These are phyloP conservation scores for Excoecaria agallocha DNA, from an alignment of 345 rosid genomes.

Conservation along the genomic window DNA sequence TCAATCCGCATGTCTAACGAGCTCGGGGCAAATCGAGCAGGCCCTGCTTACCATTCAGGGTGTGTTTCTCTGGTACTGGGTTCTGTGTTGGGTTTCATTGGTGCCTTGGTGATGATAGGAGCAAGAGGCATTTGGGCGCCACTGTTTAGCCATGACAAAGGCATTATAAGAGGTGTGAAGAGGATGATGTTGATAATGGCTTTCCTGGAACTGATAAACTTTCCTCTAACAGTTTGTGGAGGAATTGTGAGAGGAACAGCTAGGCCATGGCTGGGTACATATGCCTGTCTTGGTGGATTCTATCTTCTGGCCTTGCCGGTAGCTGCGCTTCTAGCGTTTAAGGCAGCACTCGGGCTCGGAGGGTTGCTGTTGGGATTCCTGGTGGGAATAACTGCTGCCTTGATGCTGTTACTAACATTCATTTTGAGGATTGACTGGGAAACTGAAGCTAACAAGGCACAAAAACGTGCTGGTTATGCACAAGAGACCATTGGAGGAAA, in stretches of 20 bases:
- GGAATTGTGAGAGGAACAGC: slow-evolving; percentile 81
- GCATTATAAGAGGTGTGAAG: slow-evolving; percentile 52
- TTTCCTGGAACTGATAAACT: slow-evolving; percentile 60
- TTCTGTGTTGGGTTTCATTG: slow-evolving; percentile 45
- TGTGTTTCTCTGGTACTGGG: slow-evolving; percentile 12
- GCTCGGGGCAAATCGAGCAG: slow-evolving; percentile 71
- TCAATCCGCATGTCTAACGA: slow-evolving; percentile 84
- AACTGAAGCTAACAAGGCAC: slow-evolving; percentile 70
- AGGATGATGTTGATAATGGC: slow-evolving; percentile 73
- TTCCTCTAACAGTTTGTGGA: slow-evolving; percentile 74
- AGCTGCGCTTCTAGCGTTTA: slow-evolving; percentile 59
- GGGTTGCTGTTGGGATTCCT: slow-evolving; percentile 72
- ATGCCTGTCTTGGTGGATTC: slow-evolving; percentile 74
- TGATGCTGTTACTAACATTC: slow-evolving; percentile 40
- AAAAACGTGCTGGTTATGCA: slow-evolving; percentile 34
- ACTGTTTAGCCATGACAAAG: slow-evolving; percentile 55
- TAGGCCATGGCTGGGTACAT: slow-evolving; percentile 63
- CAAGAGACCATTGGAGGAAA: slow-evolving; percentile 27
- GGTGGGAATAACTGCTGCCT: slow-evolving; percentile 50
- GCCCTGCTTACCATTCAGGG: no score
- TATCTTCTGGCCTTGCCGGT: slow-evolving; percentile 74
- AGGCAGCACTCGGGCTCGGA: slow-evolving; percentile 47
- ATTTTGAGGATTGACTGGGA: slow-evolving; percentile 60
- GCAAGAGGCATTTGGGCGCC: slow-evolving; percentile 72
- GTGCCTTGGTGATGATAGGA: slow-evolving; percentile 51